Evolutionary conservation across 2,329 filamentous ascomycete species (phyloP), one percentile per base, ranked within the genome.

Genomic region (Fusarium sp.): DNA sequence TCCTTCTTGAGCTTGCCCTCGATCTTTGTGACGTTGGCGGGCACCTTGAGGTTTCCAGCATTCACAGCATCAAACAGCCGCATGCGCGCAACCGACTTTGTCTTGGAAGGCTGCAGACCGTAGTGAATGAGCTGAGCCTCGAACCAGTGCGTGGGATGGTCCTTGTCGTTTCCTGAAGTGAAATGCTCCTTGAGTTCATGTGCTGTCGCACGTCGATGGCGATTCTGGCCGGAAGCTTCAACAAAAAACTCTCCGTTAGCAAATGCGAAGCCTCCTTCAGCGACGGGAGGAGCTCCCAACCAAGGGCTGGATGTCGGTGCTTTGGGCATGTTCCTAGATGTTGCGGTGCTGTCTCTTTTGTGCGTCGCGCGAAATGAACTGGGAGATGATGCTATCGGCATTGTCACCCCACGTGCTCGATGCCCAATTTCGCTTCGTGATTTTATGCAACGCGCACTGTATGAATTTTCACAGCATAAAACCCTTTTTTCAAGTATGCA

Each of bases 51-150:
- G 3, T 73, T 74, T 1, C 78, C 79, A 3, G 72, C 73, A 32
- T 81, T 83, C 56, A 88, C 69, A 7, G 85, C 85, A 61, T 86
- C 82, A n/a, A 83, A 78, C 13, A 90, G 74, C 3, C 86, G 76
- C 75, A 86, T 81, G 53, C 85, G 84, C 9, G 86, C 85, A 0
- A 81, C 80, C 22, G 83, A 80, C 73, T 88, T 88, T 40, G 80
- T 79, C 67, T 85, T 86, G 15, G 83, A 85, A 0, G 80, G 78
- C 7, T 76, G 77, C 0, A 89, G 76, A 1, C 84, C 86, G 73
- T 88, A 89, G 73, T 89, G 87, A 5, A 86, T 73, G 10, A 88
- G 78, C 61, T 89, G 85, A 0, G 86, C 85, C 60, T 86, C 81
- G 55, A 86, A 89, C 82, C 83, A 89, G 61, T 88, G 84, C 1